phyloP scores from a whole-genome alignment of 768 basidiomycete genomes.

The Mycena crocata region DNA sequence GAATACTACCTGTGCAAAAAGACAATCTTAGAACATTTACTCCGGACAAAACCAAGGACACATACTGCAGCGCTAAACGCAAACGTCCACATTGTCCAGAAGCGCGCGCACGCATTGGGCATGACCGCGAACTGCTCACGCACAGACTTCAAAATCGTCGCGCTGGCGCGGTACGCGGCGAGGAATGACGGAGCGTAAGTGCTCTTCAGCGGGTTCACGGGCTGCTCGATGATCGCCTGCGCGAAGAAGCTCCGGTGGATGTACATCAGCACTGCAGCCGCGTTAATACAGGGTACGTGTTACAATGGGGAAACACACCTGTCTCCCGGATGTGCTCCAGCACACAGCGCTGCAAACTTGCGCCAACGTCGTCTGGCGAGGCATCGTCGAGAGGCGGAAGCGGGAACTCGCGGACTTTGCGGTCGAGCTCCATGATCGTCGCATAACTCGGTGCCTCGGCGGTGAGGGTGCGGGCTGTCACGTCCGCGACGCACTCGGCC shows the following conservation, averaged over 20 bases:
- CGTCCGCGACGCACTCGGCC: constrained; percentile 72
- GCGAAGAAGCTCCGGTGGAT: constrained; percentile 79
- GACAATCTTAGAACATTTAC: neutral
- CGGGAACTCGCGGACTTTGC: constrained; percentile 74
- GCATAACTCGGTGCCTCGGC: constrained; percentile 73
- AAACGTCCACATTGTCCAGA: constrained; percentile 75
- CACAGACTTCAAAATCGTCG: constrained; percentile 65
- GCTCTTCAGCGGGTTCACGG: constrained; percentile 74
- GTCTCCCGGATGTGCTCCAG: constrained; percentile 63
- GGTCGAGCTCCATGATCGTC: constrained; percentile 75
- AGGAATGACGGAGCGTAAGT: constrained; percentile 73
- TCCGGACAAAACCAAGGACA: neutral
- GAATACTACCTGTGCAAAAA: constrained; percentile 79
- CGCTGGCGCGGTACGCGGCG: constrained; percentile 69
- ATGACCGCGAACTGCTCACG: constrained; percentile 58
- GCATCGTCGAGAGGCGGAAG: constrained; percentile 59
- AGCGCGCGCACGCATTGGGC: constrained; percentile 63
- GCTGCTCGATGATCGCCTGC: constrained; percentile 76
- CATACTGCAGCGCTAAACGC: constrained; percentile 66
- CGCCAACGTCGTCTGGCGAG: constrained; percentile 48
- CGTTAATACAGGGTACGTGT: neutral
- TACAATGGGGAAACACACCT: constrained; percentile 39
- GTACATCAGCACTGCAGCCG: constrained; percentile 63
- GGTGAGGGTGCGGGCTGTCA: constrained; percentile 69
- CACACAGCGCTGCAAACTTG: constrained; percentile 58